Base-by-base conservation (phyloP, 1,139 yeast species). In the Saccharomyces hybrid region DNA sequence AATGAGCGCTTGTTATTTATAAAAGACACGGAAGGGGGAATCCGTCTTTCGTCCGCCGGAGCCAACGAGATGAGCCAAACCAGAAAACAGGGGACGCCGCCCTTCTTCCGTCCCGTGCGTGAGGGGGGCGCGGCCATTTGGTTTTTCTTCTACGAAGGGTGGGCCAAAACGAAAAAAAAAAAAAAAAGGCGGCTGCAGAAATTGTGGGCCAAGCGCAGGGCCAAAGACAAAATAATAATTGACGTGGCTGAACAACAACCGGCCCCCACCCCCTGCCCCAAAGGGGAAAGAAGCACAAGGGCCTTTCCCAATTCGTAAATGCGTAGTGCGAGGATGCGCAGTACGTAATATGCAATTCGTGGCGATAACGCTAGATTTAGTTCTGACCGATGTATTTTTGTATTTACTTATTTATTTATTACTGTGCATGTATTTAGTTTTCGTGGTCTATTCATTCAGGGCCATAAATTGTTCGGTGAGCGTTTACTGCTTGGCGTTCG, bases 401-500 rank as follows among this genome's bases (percentile, higher is more conserved):
- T 21, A 19, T 38, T 38, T 9, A 11, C 9, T n/a, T 9, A 19
- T 6, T 9, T 9, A 21, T 19, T 38, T 6, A n/a, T n/a, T n/a
- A n/a, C 14, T 16, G 6, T 24, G 26, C 11, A 38, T 19, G 44
- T 38, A 38, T 19, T 16, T 19, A 16, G 26, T 9, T 19, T 38
- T 2, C 11, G 21, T 19, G 19, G 3, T 38, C n/a, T 9, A 38
- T 8, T 38, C 19, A 9, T 16, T 11, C 11, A 24, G 24, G 4
- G 11, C 24, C 16, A 9, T 19, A 16, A 3, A 12, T 9, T 19
- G 14, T 21, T 48, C 4, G 14, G 12, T 21, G 21, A 4, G 8
- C 9, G 8, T 29, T 19, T 38, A 49, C 14, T 58, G 57, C 58
- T 61, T 64, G 52, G 74, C 71, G 69, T 88, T 88, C 59, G 81